These are phyloP conservation scores for Arachnomyces sp. DNA, from an alignment of 2,329 filamentous ascomycete species.

Conservation along the genomic window DNA sequence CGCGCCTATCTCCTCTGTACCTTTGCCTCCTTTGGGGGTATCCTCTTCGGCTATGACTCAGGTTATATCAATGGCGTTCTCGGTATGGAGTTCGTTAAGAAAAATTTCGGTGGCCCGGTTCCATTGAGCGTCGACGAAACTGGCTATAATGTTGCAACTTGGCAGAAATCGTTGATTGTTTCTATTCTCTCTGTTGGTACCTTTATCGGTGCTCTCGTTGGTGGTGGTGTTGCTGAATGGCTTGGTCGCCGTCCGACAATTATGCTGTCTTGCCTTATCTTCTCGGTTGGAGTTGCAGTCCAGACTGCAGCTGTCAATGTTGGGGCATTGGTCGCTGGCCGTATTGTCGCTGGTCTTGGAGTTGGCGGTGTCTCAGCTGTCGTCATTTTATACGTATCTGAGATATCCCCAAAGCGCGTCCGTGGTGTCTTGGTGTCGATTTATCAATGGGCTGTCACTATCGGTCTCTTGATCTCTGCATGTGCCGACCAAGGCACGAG, in stretches of 20 bases:
- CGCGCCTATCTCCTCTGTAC: slow-evolving; percentile 56
- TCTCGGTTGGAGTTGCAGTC: slow-evolving; percentile 59
- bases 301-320: slow-evolving; percentile 54
- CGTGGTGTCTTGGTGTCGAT: slow-evolving; percentile 72
- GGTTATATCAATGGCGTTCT: slow-evolving; percentile 49
- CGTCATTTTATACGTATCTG: slow-evolving; percentile 81
- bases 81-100: slow-evolving; percentile 43
- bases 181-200: slow-evolving; percentile 72
- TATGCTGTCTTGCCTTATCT: slow-evolving; percentile 64
- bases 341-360: slow-evolving; percentile 68
- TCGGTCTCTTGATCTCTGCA: slow-evolving; percentile 68
- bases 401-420: slow-evolving; percentile 66
- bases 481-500: slow-evolving; percentile 67
- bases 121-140: slow-evolving; percentile 7
- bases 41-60: slow-evolving; percentile 55
- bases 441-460: slow-evolving; percentile 77
- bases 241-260: slow-evolving; percentile 60
- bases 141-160: slow-evolving; percentile 20
- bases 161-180: slow-evolving; percentile 56
- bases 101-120: slow-evolving; percentile 10
- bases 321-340: slow-evolving; percentile 61
- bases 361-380: slow-evolving; percentile 75
- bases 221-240: slow-evolving; percentile 68
- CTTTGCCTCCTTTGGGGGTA: slow-evolving; percentile 54
- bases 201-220: slow-evolving; percentile 71